These are phyloP conservation scores for Beauveria rudraprayagi DNA, from an alignment of 2,329 filamentous ascomycete genomes.

Conservation along the genomic window DNA sequence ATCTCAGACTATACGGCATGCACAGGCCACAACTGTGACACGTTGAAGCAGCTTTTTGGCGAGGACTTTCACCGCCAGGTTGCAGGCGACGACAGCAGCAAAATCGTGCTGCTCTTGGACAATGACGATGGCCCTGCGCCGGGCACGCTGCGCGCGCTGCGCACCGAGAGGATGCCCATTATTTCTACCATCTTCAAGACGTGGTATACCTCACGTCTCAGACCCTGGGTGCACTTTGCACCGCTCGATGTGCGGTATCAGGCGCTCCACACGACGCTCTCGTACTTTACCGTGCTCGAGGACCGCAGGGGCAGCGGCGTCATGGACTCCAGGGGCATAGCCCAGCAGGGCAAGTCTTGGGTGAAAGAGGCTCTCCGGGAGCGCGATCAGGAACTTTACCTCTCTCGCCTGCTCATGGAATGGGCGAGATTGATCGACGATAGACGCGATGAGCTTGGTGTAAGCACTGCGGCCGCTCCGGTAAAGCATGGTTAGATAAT, in stretches of 20 bases:
- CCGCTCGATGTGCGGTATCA: constrained; percentile 68
- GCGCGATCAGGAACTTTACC: constrained; percentile 73
- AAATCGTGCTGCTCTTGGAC: constrained; percentile 67
- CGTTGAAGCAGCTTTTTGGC: constrained; percentile 24
- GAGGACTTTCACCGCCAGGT: constrained; percentile 13
- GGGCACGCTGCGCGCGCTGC: constrained; percentile 53
- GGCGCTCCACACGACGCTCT: constrained; percentile 62
- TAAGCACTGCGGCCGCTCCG: not conserved
- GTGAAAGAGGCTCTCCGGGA: constrained; percentile 52
- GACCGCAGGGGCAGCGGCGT: constrained; percentile 38
- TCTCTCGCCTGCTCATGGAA: constrained; percentile 70
- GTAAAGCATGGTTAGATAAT: not conserved
- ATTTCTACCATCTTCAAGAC: constrained; percentile 65
- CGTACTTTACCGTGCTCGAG: constrained; percentile 54
- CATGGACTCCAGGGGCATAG: constrained; percentile 57
- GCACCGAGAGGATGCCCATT: constrained; percentile 60
- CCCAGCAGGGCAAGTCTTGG: constrained; percentile 58
- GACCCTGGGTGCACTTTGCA: constrained; percentile 73
- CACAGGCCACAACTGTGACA: constrained; percentile 33
- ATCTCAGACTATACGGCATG: constrained; percentile 52
- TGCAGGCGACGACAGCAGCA: constrained; percentile 40
- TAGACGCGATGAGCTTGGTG: constrained; percentile 37
- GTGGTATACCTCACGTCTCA: constrained; percentile 70
- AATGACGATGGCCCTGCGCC: constrained; percentile 57
- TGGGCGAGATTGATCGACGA: constrained; percentile 67